phyloP scores from a whole-genome alignment of 108 stramenopile species.

The Fragilariopsis cylindrus region DNA sequence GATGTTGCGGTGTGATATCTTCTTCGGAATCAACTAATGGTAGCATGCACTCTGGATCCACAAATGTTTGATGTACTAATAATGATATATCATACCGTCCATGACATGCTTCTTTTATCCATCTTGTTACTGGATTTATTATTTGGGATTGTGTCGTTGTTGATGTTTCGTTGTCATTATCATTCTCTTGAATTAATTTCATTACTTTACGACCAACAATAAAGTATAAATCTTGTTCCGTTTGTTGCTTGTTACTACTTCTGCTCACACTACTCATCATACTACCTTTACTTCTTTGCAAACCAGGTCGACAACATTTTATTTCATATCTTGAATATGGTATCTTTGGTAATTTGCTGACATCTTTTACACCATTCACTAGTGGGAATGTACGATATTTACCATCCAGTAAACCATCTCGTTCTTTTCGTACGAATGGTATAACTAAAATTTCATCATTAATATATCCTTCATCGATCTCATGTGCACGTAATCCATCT shows the following conservation, averaged over 20 bases:
- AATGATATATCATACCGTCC: conserved; percentile 24
- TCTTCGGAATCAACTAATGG: conserved; percentile 9
- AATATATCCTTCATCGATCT: conserved; percentile 32
- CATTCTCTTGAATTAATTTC: not conserved
- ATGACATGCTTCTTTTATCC: conserved; percentile 20
- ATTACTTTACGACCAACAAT: conserved; percentile 16
- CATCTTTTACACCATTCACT: not conserved
- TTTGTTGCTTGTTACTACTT: not conserved
- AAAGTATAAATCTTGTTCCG: conserved; percentile 20
- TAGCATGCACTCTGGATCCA: conserved; percentile 21
- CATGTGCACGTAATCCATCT: conserved; percentile 25
- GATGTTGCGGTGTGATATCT: conserved; percentile 28
- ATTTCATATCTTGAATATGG: conserved; percentile 14
- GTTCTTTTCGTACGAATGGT: conserved; percentile 17
- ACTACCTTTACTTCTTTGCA: conserved; percentile 3
- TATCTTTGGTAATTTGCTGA: conserved; percentile 16
- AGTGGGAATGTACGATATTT: conserved; percentile 26
- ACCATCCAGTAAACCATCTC: not conserved
- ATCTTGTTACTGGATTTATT: conserved; percentile 21
- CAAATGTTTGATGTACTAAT: conserved; percentile 20
- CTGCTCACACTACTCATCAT: not conserved
- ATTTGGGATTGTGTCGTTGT: conserved; percentile 5
- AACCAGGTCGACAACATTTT: not conserved
- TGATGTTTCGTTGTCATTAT: not conserved
- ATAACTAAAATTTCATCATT: conserved; percentile 20